These are phyloP conservation scores for Carallia pectinifolia DNA, from an alignment of 345 rosid genomes.

Conservation along the genomic window DNA sequence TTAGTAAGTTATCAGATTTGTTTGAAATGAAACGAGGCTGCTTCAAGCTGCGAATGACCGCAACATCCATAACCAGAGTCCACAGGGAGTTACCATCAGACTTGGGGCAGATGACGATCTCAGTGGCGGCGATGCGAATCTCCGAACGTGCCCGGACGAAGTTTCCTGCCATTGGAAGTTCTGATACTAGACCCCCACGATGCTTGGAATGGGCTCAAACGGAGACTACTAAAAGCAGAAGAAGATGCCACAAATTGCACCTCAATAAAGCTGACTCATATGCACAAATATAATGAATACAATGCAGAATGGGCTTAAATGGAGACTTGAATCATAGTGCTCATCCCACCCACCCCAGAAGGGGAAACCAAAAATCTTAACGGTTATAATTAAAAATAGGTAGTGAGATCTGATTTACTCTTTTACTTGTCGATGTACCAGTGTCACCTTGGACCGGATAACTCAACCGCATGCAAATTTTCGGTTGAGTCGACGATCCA, in stretches of 20 bases:
- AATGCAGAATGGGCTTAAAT: not conserved
- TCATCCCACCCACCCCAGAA: not conserved
- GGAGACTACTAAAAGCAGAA: too few species aligned
- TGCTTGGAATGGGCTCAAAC: too few species aligned
- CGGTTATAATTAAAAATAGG: not conserved
- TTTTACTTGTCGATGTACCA: not conserved
- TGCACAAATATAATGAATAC: constrained; percentile 2
- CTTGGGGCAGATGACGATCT: too few species aligned
- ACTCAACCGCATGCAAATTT: constrained; percentile 31
- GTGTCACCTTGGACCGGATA: constrained; percentile 31
- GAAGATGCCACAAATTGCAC: not conserved
- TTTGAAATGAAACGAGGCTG: too few species aligned
- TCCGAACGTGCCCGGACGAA: too few species aligned
- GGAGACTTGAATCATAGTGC: not conserved
- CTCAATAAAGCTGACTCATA: not conserved
- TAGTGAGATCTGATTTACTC: not conserved
- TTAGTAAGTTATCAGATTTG: too few species aligned
- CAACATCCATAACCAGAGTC: too few species aligned
- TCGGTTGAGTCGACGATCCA: constrained; percentile 33
- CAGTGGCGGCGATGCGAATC: too few species aligned
- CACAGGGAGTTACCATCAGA: too few species aligned
- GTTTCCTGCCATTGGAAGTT: too few species aligned
- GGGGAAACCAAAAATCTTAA: not conserved
- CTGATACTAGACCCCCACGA: too few species aligned
- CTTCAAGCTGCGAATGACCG: too few species aligned